Conservation (phyloP, 441 rosid species). For the Populus hybrid region DNA sequence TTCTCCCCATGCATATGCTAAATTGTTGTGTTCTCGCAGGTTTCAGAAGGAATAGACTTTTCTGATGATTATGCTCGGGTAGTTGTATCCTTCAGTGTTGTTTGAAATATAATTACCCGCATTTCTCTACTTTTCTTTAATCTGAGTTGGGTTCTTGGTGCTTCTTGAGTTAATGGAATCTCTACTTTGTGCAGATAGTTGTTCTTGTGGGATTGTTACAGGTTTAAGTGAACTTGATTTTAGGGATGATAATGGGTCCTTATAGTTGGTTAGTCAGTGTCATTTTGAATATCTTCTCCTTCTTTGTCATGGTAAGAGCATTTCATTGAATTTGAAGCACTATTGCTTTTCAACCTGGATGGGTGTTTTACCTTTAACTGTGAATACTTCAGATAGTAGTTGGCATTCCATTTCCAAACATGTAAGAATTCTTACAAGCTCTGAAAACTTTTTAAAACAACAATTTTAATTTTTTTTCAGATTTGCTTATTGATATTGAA, state of each 20-base stretch:
- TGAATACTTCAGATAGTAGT: slow-evolving; percentile 68
- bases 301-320: not conserved
- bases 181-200: not conserved
- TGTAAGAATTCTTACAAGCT: slow-evolving; percentile 47
- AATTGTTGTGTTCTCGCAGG: slow-evolving; percentile 51
- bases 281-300: slow-evolving; percentile 3
- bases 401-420: slow-evolving; percentile 98
- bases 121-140: slow-evolving; percentile 7
- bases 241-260: not conserved
- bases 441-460: not conserved
- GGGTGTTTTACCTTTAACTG: slow-evolving; percentile 19
- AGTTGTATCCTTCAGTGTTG: slow-evolving; percentile 76
- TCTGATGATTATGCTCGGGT: slow-evolving; percentile 96
- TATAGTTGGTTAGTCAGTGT: not conserved
- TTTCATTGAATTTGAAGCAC: slow-evolving; percentile 1
- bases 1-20: not conserved
- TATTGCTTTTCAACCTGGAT: slow-evolving; percentile 6
- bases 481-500: slow-evolving; percentile 26
- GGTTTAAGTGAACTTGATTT: not conserved
- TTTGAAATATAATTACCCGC: slow-evolving; percentile 14
- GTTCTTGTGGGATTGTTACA: not conserved
- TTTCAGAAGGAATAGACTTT: slow-evolving; percentile 97
- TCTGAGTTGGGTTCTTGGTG: not conserved
- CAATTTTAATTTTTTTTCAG: slow-evolving; percentile 3
- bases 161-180: not conserved